Base-by-base conservation (phyloP, 73 alveolate species). In the Effrenium voratum region DNA sequence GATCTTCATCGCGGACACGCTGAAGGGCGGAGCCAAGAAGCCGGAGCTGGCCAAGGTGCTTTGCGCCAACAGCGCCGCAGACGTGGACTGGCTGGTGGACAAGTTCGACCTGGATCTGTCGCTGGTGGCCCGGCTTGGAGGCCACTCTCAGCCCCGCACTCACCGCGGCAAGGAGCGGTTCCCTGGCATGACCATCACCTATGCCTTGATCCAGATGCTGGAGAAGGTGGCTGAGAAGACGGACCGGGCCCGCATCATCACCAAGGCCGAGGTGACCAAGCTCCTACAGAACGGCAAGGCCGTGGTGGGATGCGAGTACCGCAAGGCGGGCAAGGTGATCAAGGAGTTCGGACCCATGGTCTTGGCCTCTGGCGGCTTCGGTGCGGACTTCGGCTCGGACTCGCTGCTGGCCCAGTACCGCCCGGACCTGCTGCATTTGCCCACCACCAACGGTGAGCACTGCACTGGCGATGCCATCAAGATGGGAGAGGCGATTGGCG, bases 401-500 rank as follows among this genome's bases (percentile, higher is more conserved):
- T 85, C 94, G 47, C 49, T 85, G 82, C 36, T 85, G 94, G 94
- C 94, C 81, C 36, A 55, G 26, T 83, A 83, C 77, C 73, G 93
- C 38, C 93, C 93, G 26, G 93, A 83, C 93, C 60, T 83, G 93
- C 19, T 85, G 94, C 94, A 85, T 34, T 38, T 85, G 82, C 94
- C 94, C 44, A 85, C 94, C 94, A 85, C 94, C 66, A 85, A 85
- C 66, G 94, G 84, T 28, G 94, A 85, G 82, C 94, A 85, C 46
- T 85, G 94, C 94, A 85, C 99, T 45, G 99, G 99, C 26, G 98
- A 52, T 77, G 99, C 99, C 15, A 79, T 99, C 68, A 99, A 99
- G 99, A 93, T 99, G 79, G 99, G 98, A 44, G 99, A 99, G 91
- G 99, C 98, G 47, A 98, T 93, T 90, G 99, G 99, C 0, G 99